These are phyloP conservation scores for Ilyonectria destructans DNA, from an alignment of 2,329 filamentous ascomycete species.

Conservation along the genomic window DNA sequence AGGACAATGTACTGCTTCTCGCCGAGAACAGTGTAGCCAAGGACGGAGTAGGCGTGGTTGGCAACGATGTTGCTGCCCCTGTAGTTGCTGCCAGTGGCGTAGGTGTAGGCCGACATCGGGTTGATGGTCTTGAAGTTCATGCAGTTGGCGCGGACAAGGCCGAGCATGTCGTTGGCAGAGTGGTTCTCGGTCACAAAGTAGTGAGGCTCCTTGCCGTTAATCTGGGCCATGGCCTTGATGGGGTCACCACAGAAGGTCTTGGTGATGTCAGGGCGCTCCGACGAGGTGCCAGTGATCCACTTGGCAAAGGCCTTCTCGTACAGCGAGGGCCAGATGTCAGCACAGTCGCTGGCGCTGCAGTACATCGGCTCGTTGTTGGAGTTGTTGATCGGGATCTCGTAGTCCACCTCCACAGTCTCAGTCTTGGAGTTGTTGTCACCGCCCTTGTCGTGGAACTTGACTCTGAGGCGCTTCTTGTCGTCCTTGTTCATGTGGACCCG, in stretches of 20 bases:
- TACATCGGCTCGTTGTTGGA: conserved; percentile 60
- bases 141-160: conserved; percentile 57
- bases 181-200: conserved; percentile 56
- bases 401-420: conserved; percentile 60
- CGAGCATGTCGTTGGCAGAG: conserved; percentile 54
- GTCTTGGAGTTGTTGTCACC: conserved; percentile 59
- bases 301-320: conserved; percentile 66
- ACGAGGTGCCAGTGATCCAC: conserved; percentile 56
- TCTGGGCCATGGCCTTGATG: conserved; percentile 63
- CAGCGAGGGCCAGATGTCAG: conserved; percentile 62
- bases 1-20: conserved; percentile 60
- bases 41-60: conserved; percentile 63
- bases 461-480: conserved; percentile 49
- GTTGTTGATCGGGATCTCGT: conserved; percentile 62
- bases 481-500: conserved; percentile 45
- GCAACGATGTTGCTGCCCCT: conserved; percentile 61
- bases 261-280: conserved; percentile 59
- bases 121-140: conserved; percentile 62
- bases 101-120: conserved; percentile 60
- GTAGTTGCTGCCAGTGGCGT: conserved; percentile 57
- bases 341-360: conserved; percentile 59
- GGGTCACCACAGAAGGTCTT: conserved; percentile 60
- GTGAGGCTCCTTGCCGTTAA: conserved; percentile 57
- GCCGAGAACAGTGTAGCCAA: conserved; percentile 56
- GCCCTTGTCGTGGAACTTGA: conserved; percentile 63